Base-by-base conservation (phyloP, 345 rosid species). In the Salix arbutifolia region DNA sequence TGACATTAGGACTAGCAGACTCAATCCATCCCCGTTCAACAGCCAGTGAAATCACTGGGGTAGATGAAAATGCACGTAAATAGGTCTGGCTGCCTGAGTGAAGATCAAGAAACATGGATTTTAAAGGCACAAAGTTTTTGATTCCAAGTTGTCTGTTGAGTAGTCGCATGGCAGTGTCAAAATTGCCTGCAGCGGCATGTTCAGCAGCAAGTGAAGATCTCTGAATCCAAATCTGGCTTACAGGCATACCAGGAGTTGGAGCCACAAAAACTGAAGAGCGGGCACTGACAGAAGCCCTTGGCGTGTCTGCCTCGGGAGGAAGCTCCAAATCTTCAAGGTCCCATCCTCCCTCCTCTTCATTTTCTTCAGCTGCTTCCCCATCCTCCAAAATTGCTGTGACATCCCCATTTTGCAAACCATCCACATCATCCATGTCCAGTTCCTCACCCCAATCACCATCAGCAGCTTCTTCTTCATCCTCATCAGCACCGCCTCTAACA, bases 71-170 rank as follows among this genome's bases (percentile, higher is more conserved):
- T 6, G 94, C 96, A 77, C 95, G 91, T 12, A 95, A 73, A 81
- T 85, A 95, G 79, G 88, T 83, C 65, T 91, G 95, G 92, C 99
- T 91, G 38, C 99, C 97, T 18, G 80, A 65, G 79, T 86, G 78
- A 79, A 93, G 89, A 84, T 93, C 94, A 67, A 91, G 88, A 78
- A 93, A 89, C 96, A 88, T 85, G 38, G 90, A 82, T 83, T 78
- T 88, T 84, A 95, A 70, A 21, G 96, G 99, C 35, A 78, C 70
- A 80, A 93, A 95, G 78, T 95, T 95, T 76, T 60, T 88, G 70
- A 95, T 87, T 42, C 99, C 99, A 37, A 95, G 97, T 78, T 95
- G 99, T 85, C 99, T 86, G 84, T 78, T 87, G 67, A 95, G 92
- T 84, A 95, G 76, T 71, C 96, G 89, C 99, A 91, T 93, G 65